phyloP scores from a whole-genome alignment of 1,139 yeast genomes.

The Geotrichum cucujoidarum region DNA sequence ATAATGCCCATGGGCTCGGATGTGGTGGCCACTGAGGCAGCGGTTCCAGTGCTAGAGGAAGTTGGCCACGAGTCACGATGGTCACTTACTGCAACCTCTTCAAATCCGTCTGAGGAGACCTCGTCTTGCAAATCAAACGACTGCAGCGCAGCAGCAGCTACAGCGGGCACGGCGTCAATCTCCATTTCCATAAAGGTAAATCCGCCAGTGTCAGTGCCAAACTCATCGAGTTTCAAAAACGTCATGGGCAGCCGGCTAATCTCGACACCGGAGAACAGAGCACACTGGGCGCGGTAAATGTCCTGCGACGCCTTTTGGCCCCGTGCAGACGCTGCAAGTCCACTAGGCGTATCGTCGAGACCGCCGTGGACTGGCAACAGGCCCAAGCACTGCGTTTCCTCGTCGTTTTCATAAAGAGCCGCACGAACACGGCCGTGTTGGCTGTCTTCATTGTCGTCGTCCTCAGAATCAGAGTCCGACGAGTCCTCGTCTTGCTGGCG shows the following conservation, averaged over 20 bases:
- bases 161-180: not conserved
- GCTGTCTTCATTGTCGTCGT: not conserved
- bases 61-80: no score
- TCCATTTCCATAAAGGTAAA: slow-evolving; percentile 11
- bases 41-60: not conserved
- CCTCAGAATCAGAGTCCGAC: slow-evolving; percentile 1
- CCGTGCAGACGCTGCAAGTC: slow-evolving; percentile 7
- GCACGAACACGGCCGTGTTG: not conserved
- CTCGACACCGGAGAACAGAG: slow-evolving; percentile 19
- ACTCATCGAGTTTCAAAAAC: slow-evolving; percentile 17
- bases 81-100: not conserved
- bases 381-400: slow-evolving; percentile 19
- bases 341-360: slow-evolving; percentile 19
- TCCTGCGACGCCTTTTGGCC: slow-evolving; percentile 8
- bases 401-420: slow-evolving; percentile 11
- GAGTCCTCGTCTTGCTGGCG: slow-evolving; percentile 8
- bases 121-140: not conserved
- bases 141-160: not conserved
- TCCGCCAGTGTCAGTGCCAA: slow-evolving; percentile 8
- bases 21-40: not conserved
- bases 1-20: not conserved
- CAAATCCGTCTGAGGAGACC: not conserved
- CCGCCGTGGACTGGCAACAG: slow-evolving; percentile 19
- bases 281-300: slow-evolving; percentile 17
- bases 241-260: slow-evolving; percentile 13